Percentiles rank a stretch among this genome's conserved stretches.
Conservation (phyloP, 495 filamentous ascomycete genomes). For the Glarea lozoyensis region DNA sequence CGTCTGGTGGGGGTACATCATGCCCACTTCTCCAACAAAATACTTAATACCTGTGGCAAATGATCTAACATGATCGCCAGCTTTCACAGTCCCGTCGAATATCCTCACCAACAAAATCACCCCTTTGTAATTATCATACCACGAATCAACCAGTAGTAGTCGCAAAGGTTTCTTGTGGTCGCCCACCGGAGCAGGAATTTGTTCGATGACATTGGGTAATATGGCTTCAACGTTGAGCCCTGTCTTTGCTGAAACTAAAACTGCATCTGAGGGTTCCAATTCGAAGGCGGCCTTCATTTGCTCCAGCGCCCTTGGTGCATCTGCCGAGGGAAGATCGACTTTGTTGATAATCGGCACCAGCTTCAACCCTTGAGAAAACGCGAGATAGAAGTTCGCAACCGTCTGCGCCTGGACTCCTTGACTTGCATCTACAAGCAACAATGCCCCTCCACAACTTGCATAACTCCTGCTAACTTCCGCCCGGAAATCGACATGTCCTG, state of each 20-base stretch:
- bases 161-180: conserved; percentile 61
- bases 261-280: conserved; percentile 69
- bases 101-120: conserved; percentile 87
- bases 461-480: conserved; percentile 93
- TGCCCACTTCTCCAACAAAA: conserved; percentile 89
- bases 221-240: conserved; percentile 74
- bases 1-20: conserved; percentile 88
- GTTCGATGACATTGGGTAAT: conserved; percentile 75
- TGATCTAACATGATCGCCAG: conserved; percentile 75
- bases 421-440: conserved; percentile 87
- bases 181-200: conserved; percentile 74
- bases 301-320: conserved; percentile 71
- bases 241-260: conserved; percentile 89
- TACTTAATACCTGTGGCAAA: conserved; percentile 84
- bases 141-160: conserved; percentile 89
- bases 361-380: conserved; percentile 79
- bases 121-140: conserved; percentile 93
- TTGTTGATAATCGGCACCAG: conserved; percentile 95
- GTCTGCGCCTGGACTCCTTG: conserved; percentile 93
- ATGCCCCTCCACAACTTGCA: conserved; percentile 86
- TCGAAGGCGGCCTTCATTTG: conserved; percentile 84
- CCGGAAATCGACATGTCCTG: conserved; percentile 95
- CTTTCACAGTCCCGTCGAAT: conserved; percentile 77
- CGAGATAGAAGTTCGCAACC: conserved; percentile 95
- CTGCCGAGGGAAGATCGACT: conserved; percentile 82